These are phyloP conservation scores for Amniculicola lignicola DNA, from an alignment of 495 filamentous ascomycete species.

Conservation along the genomic window DNA sequence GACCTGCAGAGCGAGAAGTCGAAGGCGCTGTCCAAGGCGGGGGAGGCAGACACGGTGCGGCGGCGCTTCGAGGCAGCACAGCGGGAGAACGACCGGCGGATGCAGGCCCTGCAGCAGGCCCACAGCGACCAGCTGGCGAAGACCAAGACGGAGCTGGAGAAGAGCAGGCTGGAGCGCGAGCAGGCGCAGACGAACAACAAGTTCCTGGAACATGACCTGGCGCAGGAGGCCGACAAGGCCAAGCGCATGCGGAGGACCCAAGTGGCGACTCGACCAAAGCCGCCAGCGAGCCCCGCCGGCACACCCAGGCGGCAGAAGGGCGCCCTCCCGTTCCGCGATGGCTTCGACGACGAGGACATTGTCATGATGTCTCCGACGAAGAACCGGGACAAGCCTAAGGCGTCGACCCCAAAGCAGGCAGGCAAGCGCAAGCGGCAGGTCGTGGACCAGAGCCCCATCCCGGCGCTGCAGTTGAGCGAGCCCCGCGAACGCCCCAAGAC, in stretches of 20 bases:
- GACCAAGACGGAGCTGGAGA: conserved; percentile 57
- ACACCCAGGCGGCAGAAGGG: conserved; percentile 59
- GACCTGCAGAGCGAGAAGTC: conserved; percentile 51
- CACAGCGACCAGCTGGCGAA: conserved; percentile 56
- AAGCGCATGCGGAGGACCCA: conserved; percentile 39
- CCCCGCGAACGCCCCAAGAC: conserved; percentile 32
- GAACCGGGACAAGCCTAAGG: conserved; percentile 48
- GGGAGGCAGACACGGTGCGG: conserved; percentile 67
- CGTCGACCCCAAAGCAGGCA: conserved; percentile 56
- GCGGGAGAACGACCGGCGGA: conserved; percentile 55
- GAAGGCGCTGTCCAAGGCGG: conserved; percentile 53
- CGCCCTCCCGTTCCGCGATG: conserved; percentile 60
- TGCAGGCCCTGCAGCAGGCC: conserved; percentile 51
- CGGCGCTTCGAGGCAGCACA: conserved; percentile 56
- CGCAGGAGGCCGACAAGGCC: conserved; percentile 53
- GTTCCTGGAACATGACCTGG: conserved; percentile 64
- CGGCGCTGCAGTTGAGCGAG: conserved; percentile 52
- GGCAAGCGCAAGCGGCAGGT: conserved; percentile 62
- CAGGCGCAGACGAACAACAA: conserved; percentile 60
- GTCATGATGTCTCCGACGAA: conserved; percentile 57
- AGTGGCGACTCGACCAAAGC: conserved; percentile 12
- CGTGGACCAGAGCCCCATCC: conserved; percentile 54
- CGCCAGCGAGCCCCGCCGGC: conserved; percentile 38
- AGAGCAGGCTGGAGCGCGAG: conserved; percentile 54
- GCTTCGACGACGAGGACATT: conserved; percentile 72